A percentile compares a stretch with the other conserved stretches of the same genome.
These are phyloP conservation scores for Tanacetum coccineum DNA, from an alignment of 129 eudicot genomes.

Conservation along the genomic window DNA sequence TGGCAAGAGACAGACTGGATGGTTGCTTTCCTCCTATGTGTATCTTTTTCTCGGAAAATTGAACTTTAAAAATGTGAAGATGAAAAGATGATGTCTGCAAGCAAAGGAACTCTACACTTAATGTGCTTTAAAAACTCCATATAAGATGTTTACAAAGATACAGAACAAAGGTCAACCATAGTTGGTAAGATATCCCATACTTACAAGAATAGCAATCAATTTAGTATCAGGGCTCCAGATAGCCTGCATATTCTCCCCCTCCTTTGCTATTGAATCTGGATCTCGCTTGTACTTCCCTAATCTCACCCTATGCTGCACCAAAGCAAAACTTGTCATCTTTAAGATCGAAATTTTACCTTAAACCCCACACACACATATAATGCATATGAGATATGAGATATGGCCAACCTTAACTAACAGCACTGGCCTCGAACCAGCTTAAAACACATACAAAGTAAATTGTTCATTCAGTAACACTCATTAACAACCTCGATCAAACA, in stretches of 20 bases:
- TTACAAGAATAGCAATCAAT: conserved; percentile 82
- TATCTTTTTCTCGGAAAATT: conserved; percentile 64
- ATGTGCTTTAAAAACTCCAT: background rate
- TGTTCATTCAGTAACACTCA: conserved; percentile 15
- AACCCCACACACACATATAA: conserved; percentile 21
- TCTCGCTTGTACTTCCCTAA: conserved; percentile 87
- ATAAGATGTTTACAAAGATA: no score
- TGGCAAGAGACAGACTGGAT: conserved; percentile 64
- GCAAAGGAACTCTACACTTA: conserved; percentile 11
- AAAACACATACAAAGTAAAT: conserved; percentile 7
- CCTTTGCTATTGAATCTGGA: conserved; percentile 49
- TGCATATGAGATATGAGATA: background rate
- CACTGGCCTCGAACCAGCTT: conserved; percentile 13
- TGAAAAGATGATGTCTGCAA: conserved; percentile 90
- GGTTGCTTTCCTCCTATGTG: conserved; percentile 93
- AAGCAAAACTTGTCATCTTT: conserved; percentile 20
- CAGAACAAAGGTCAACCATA: no score
- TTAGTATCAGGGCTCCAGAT: conserved; percentile 89
- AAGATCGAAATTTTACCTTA: conserved; percentile 12
- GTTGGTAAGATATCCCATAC: conserved; percentile 28
- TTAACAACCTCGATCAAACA: background rate
- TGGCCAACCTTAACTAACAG: conserved; percentile 13
- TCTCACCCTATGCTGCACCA: conserved; percentile 87
- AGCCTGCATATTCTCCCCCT: conserved; percentile 92
- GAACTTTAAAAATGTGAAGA: conserved; percentile 85